Conservation (phyloP, 2,329 filamentous ascomycete genomes). For the Colletotrichum destructivum region DNA sequence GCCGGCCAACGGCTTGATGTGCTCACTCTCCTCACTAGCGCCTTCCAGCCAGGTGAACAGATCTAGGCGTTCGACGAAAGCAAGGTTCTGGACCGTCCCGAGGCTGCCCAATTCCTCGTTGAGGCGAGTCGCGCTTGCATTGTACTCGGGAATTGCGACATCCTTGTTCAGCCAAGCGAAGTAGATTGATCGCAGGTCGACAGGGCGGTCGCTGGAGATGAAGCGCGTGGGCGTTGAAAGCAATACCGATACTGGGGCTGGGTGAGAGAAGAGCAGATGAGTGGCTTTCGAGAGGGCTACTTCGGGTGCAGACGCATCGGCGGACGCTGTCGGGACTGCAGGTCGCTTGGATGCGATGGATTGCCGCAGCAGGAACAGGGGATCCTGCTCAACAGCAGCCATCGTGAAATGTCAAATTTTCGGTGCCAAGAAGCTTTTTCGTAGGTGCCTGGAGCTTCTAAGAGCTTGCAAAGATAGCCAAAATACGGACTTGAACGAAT, state of each 20-base stretch:
- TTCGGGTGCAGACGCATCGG: slow-evolving; percentile 74
- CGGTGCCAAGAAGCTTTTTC: neutral
- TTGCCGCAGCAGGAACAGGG: slow-evolving; percentile 86
- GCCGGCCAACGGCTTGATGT: slow-evolving; percentile 86
- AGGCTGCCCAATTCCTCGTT: slow-evolving; percentile 82
- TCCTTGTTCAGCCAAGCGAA: slow-evolving; percentile 97
- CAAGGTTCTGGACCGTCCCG: slow-evolving; percentile 86
- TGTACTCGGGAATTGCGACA: slow-evolving; percentile 90
- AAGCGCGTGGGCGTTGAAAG: slow-evolving; percentile 88
- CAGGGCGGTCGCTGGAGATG: slow-evolving; percentile 79
- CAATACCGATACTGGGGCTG: slow-evolving; percentile 73
- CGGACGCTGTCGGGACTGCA: slow-evolving; percentile 81
- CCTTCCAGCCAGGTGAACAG: slow-evolving; percentile 95
- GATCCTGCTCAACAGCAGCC: slow-evolving; percentile 77
- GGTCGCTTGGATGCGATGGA: slow-evolving; percentile 80
- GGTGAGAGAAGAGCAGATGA: slow-evolving; percentile 80
- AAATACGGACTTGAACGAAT: slow-evolving; percentile 1
- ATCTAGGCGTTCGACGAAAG: slow-evolving; percentile 92
- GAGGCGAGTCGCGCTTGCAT: slow-evolving; percentile 83
- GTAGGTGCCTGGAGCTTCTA: neutral
- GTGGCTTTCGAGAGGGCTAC: slow-evolving; percentile 82
- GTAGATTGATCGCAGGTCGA: slow-evolving; percentile 94
- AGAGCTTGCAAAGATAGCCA: neutral
- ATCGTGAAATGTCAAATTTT: slow-evolving; percentile 56
- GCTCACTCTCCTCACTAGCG: slow-evolving; percentile 90